These are phyloP conservation scores for Cyberlindnera euphorbiiphila DNA, from an alignment of 805 yeast genomes.

Conservation along the genomic window DNA sequence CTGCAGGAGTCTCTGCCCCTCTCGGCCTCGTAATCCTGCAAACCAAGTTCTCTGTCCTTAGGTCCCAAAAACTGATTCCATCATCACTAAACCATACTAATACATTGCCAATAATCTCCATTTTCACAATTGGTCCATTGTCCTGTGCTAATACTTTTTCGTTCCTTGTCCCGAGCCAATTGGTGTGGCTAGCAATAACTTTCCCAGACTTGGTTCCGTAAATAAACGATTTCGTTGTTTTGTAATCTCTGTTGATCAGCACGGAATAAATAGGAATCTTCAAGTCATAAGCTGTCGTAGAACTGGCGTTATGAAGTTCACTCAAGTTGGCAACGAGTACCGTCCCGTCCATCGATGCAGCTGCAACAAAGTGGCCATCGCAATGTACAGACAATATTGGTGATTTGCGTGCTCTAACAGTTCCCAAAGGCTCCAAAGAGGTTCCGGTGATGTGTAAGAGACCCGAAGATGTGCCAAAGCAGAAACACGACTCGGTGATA, in stretches of 20 bases:
- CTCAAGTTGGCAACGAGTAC: slow-evolving; percentile 71
- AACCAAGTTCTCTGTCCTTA: slow-evolving; percentile 45
- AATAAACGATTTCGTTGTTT: slow-evolving; percentile 57
- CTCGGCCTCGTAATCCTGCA: slow-evolving; percentile 53
- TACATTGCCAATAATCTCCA: slow-evolving; percentile 60
- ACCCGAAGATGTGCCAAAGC: slow-evolving; percentile 91
- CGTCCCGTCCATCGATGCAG: slow-evolving; percentile 93
- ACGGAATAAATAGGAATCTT: slow-evolving; percentile 87
- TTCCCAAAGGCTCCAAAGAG: slow-evolving; percentile 57
- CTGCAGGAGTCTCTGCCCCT: slow-evolving; percentile 54
- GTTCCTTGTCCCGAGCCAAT: slow-evolving; percentile 82
- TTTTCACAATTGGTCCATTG: slow-evolving; percentile 66
- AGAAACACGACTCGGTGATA: slow-evolving; percentile 55
- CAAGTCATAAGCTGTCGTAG: slow-evolving; percentile 61
- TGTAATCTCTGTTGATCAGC: slow-evolving; percentile 69
- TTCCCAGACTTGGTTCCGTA: slow-evolving; percentile 92
- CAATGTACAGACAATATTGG: slow-evolving; percentile 65
- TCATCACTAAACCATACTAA: slow-evolving; percentile 80
- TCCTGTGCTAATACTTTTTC: slow-evolving; percentile 56
- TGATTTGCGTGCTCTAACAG: slow-evolving; percentile 81
- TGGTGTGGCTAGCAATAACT: slow-evolving; percentile 65
- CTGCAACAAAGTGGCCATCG: slow-evolving; percentile 73
- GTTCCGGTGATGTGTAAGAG: slow-evolving; percentile 63
- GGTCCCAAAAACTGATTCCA: slow-evolving; percentile 70
- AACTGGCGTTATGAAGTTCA: slow-evolving; percentile 16